Evolutionary conservation across 2,329 filamentous ascomycete genomes (phyloP), one percentile per base, ranked within the genome.

Genomic region (Balansia obtecta): DNA sequence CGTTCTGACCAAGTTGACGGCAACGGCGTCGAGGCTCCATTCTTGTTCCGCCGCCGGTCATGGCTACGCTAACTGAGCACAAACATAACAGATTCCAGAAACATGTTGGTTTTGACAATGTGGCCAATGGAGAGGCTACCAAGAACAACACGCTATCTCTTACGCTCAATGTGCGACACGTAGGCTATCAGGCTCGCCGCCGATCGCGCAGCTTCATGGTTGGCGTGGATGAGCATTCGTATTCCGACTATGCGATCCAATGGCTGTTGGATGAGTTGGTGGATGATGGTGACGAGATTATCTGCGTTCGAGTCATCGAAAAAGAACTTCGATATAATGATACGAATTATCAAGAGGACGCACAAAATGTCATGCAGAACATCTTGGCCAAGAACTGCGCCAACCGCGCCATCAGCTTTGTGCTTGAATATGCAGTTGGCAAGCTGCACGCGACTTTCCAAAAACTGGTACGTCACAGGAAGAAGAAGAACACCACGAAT

Each of bases 181-280:
- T 85, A 57, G 88, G 90, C 56, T 95, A 93, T 67, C 82, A 87
- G 58, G 83, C 83, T 55, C 83, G 82, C 41, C 83, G 88, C 53
- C 79, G 87, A 53, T 93, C 87, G 49, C 82, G 90, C 49, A 94
- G 88, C 9, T 95, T 95, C 60, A 82, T 96, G 63, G 91, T 90
- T 55, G 90, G 90, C 18, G 86, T 90, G 16, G 90, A 95, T 66
- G 86, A 91, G 60, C 89, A 95, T 59, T 80, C 88, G 52, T 95
- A 95, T 66, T 95, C 88, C 7, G 87, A 95, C 55, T 93, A 91
- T 67, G 90, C 90, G 15, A 73, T 96, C 16, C 87, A 94, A 66
- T 96, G 89, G 89, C 75, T 95, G 47, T 79, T 96, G 39, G 88
- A 94, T 60, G 88, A 95, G 68, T 75, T 95, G 50, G 88, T 95